phyloP scores from a whole-genome alignment of 1,284 basidiomycete genomes.

The Omphalotus olearius region DNA sequence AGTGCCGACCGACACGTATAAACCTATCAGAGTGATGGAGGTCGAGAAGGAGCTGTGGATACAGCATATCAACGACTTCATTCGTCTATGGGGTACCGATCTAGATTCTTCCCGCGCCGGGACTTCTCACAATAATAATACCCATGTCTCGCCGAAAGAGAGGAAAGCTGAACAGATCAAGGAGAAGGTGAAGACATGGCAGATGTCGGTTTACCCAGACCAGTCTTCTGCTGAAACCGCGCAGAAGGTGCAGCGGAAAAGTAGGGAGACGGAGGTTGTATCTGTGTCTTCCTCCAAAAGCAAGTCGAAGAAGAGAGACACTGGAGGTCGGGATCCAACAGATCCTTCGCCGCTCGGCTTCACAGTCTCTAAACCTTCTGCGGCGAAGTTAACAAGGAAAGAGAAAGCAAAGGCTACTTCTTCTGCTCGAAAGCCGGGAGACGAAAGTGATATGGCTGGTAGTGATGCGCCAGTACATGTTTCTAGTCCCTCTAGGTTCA shows the following conservation, averaged over 20 bases:
- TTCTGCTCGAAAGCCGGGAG: background rate
- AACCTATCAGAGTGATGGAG: background rate
- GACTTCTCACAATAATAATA: background rate
- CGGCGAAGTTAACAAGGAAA: background rate
- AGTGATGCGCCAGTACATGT: too few relatives aligned
- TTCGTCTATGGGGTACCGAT: background rate
- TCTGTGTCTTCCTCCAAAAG: background rate
- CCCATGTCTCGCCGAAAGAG: background rate
- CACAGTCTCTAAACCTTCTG: conserved; percentile 4
- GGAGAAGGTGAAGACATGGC: conserved; percentile 9
- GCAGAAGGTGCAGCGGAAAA: background rate
- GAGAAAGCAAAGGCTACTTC: conserved; percentile 2
- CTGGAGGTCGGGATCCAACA: background rate
- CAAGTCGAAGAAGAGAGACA: background rate
- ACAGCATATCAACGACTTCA: background rate
- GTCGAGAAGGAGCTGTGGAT: conserved; percentile 9
- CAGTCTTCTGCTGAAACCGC: background rate
- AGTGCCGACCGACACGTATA: background rate
- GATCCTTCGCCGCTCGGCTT: background rate
- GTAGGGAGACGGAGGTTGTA: background rate
- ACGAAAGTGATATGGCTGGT: too few relatives aligned
- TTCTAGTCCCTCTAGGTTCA: too few relatives aligned
- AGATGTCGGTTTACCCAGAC: background rate
- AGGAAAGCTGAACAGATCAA: background rate
- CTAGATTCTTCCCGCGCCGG: background rate